Evolutionary conservation across 1,139 yeast genomes (phyloP).

Genomic region (Sugiyamaella xylanicola): DNA sequence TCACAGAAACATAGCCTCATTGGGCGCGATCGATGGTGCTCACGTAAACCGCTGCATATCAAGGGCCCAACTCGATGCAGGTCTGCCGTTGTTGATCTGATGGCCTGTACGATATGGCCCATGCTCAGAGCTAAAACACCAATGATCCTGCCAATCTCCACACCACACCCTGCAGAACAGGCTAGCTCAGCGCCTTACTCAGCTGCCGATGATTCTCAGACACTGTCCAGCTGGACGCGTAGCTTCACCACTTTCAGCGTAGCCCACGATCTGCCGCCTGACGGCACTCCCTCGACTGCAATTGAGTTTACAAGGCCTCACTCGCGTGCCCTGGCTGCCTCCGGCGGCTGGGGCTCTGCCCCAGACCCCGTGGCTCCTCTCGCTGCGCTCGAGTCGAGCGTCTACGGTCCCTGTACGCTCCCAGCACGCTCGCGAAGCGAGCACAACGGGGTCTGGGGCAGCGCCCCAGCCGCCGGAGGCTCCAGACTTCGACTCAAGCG

Average conservation of each 20-base stretch:
- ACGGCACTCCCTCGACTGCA: no score
- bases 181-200: no score
- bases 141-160: no score
- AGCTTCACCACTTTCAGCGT: no score
- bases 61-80: neutral
- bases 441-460: neutral
- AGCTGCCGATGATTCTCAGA: no score
- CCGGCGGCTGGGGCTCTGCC: slow-evolving; percentile 3
- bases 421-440: neutral
- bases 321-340: no score
- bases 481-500: neutral
- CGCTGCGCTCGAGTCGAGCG: slow-evolving; percentile 3
- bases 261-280: no score
- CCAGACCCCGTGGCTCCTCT: slow-evolving; percentile 1
- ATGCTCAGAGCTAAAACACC: no score
- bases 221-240: neutral
- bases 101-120: neutral
- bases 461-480: slow-evolving; percentile 4
- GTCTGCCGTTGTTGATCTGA: neutral
- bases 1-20: neutral
- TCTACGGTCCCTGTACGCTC: neutral
- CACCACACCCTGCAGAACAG: neutral
- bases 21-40: neutral
- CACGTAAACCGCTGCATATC: neutral
- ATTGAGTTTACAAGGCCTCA: no score